These are phyloP conservation scores for Salvia splendens DNA, from an alignment of 257 asterid species.

Conservation along the genomic window DNA sequence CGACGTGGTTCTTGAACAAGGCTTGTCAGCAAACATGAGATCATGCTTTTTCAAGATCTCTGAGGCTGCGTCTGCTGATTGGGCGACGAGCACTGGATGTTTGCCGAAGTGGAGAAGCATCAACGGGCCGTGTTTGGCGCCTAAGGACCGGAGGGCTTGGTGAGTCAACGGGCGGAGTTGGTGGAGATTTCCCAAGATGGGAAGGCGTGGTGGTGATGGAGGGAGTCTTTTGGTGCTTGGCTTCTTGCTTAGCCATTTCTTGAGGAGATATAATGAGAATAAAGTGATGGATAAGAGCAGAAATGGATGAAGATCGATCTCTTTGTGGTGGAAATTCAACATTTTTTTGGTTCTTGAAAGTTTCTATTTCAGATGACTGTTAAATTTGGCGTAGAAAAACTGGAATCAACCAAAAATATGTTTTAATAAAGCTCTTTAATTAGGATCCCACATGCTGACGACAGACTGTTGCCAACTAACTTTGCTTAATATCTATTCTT, in stretches of 20 bases:
- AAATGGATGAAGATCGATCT: conserved; percentile 11
- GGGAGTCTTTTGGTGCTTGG: conserved; percentile 30
- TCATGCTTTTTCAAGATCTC: conserved; percentile 58
- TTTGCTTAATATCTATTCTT: background rate
- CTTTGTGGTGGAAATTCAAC: background rate
- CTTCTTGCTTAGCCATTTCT: conserved; percentile 24
- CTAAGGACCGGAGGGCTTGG: conserved; percentile 43
- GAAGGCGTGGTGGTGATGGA: conserved; percentile 57
- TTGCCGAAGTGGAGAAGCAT: conserved; percentile 58
- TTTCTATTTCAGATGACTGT: background rate
- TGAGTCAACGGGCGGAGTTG: conserved; percentile 44
- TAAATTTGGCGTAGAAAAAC: background rate
- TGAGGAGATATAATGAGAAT: conserved; percentile 23
- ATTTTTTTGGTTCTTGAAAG: background rate
- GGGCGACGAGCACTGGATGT: conserved; percentile 44
- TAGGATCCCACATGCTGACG: background rate
- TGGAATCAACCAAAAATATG: background rate
- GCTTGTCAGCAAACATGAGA: conserved; percentile 47
- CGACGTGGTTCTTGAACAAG: conserved; percentile 24
- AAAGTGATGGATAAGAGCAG: background rate
- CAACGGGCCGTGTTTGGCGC: conserved; percentile 44
- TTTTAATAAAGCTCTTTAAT: no score
- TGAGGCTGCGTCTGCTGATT: conserved; percentile 51
- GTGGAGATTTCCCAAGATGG: conserved; percentile 61
- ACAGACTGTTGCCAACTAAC: conserved; percentile 4